Evolutionary conservation across 2,329 filamentous ascomycete species (phyloP).

Genomic region (Scytalidium lignicola): DNA sequence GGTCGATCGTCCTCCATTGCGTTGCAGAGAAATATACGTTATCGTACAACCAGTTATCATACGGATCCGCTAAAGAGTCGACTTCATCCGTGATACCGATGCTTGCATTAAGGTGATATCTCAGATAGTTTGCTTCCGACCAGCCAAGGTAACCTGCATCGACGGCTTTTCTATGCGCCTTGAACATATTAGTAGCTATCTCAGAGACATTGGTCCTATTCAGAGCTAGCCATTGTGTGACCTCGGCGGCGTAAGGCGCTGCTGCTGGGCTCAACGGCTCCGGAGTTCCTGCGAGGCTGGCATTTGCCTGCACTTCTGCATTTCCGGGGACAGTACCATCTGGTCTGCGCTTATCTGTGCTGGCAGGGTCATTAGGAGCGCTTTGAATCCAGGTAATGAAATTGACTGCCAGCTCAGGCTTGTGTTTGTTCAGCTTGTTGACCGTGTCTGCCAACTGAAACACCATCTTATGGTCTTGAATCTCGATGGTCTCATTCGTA

Average conservation of each 20-base stretch:
- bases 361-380: conserved; percentile 47
- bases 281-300: conserved; percentile 30
- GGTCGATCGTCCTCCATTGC: conserved; percentile 17
- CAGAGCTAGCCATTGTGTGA: background rate
- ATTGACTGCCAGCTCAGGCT: conserved; percentile 43
- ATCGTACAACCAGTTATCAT: conserved; percentile 39
- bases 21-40: conserved; percentile 18
- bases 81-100: conserved; percentile 42
- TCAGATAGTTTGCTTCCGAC: conserved; percentile 40
- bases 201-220: conserved; percentile 7
- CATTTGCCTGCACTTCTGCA: conserved; percentile 41
- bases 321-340: conserved; percentile 44
- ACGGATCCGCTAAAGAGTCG: conserved; percentile 38
- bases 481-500: conserved; percentile 47
- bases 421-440: conserved; percentile 49
- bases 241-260: conserved; percentile 19
- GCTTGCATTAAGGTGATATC: conserved; percentile 28
- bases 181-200: conserved; percentile 40
- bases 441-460: conserved; percentile 56
- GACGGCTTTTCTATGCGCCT: conserved; percentile 48
- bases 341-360: conserved; percentile 42
- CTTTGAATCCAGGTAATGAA: conserved; percentile 60
- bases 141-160: conserved; percentile 47
- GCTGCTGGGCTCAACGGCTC: conserved; percentile 31
- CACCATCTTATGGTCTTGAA: conserved; percentile 58